Percentiles rank a stretch among this genome's conserved stretches.
Evolutionary conservation across 2,329 filamentous ascomycete genomes (phyloP).

Genomic region (Juglanconis oblonga): DNA sequence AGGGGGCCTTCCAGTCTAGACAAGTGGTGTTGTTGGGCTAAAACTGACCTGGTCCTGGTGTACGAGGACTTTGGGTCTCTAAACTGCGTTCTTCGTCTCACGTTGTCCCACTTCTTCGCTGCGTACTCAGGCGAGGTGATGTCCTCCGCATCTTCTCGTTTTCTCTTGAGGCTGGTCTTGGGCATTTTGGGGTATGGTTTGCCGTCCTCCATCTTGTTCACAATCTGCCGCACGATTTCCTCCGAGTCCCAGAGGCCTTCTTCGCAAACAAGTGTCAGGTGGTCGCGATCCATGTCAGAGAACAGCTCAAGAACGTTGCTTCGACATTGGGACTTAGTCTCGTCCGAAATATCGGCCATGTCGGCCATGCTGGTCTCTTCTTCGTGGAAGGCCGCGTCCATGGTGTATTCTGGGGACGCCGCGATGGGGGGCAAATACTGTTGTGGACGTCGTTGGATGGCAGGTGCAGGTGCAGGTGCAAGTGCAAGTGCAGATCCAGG

Average conservation of each 20-base stretch:
- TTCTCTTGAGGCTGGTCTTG: conserved; percentile 36
- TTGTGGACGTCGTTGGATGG: not conserved
- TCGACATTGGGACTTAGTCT: conserved; percentile 24
- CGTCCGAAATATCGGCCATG: not conserved
- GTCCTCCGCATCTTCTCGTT: conserved; percentile 28
- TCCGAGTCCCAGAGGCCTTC: conserved; percentile 28
- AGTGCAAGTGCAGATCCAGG: not conserved
- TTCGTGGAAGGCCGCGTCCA: not conserved
- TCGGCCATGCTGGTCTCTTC: not conserved
- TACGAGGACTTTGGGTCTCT: conserved; percentile 19
- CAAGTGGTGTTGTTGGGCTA: not conserved
- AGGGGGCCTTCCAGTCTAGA: too few species aligned
- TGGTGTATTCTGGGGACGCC: not conserved
- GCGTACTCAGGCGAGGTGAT: conserved; percentile 20
- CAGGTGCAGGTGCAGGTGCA: not conserved
- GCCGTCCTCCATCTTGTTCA: conserved; percentile 39
- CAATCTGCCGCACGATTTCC: conserved; percentile 34
- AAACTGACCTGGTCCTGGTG: conserved; percentile 12
- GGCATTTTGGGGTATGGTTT: conserved; percentile 33
- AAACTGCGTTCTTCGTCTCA: conserved; percentile 17
- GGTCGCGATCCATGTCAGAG: conserved; percentile 42
- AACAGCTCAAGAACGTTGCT: conserved; percentile 35
- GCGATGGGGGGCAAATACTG: not conserved
- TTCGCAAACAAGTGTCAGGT: conserved; percentile 29
- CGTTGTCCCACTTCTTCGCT: conserved; percentile 21